Conservation (phyloP, 129 eudicot species). For the Tagetes erecta region DNA sequence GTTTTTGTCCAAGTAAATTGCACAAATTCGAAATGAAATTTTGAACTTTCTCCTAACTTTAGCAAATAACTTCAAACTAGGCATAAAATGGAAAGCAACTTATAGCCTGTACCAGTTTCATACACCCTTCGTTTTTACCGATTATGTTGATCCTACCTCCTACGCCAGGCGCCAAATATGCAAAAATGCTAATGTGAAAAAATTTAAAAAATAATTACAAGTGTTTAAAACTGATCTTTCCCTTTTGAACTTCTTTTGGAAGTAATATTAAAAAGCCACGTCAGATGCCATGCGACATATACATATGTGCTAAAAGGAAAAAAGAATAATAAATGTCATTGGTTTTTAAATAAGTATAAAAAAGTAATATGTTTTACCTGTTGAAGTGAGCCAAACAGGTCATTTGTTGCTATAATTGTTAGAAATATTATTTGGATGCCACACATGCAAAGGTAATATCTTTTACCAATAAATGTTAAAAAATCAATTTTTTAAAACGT, state of each 20-base stretch:
- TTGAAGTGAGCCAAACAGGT: not conserved
- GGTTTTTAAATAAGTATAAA: not conserved
- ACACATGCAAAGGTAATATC: not conserved
- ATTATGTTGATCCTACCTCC: not conserved
- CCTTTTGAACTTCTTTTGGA: too few species aligned
- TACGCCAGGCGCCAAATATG: not conserved
- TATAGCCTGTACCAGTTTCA: not conserved
- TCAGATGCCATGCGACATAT: not conserved
- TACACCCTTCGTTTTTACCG: not conserved
- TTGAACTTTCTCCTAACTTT: not conserved
- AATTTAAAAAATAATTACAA: too few species aligned
- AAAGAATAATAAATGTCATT: not conserved
- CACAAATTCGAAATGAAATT: not conserved
- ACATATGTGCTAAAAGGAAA: not conserved
- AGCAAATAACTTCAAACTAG: not conserved
- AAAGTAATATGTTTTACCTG: not conserved
- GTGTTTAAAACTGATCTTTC: too few species aligned
- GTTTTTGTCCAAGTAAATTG: constrained; percentile 3
- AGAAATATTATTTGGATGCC: not conserved
- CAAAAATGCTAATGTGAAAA: not conserved
- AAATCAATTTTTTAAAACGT: not conserved
- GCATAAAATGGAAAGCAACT: not conserved
- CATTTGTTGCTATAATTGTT: not conserved
- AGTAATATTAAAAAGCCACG: not conserved
- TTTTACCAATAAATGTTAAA: not conserved